These are phyloP conservation scores for Setaria italica DNA, from an alignment of 202 grass and related monocot genomes.

Conservation along the genomic window DNA sequence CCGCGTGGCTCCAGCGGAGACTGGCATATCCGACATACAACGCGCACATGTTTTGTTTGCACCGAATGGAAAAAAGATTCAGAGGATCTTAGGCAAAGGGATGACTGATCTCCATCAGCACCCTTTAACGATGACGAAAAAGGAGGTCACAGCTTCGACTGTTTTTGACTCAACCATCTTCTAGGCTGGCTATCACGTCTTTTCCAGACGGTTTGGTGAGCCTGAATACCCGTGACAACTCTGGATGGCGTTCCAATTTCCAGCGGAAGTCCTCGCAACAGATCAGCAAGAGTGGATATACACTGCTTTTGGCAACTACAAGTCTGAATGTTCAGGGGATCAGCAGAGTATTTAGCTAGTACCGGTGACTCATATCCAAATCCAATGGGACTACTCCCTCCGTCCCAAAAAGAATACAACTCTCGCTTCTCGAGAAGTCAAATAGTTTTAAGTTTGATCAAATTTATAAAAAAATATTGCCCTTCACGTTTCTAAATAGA, in stretches of 20 bases:
- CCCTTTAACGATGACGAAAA: neutral
- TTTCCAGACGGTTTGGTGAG: neutral
- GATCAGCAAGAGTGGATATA: slow-evolving; percentile 14
- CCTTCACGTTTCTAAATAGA: no score
- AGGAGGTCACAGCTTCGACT: neutral
- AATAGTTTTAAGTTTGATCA: no score
- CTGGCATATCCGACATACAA: neutral
- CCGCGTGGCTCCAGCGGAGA: slow-evolving; percentile 34
- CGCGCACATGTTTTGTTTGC: slow-evolving; percentile 38
- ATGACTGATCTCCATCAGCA: neutral
- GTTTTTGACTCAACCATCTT: neutral
- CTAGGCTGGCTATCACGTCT: neutral
- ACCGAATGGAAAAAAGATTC: neutral
- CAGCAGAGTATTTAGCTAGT: neutral
- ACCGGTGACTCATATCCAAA: slow-evolving; percentile 43
- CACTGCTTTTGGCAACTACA: neutral
- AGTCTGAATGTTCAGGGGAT: neutral
- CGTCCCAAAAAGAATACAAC: no score
- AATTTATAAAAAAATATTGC: no score
- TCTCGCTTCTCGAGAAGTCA: no score
- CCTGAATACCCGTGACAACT: neutral
- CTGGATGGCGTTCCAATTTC: neutral
- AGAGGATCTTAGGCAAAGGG: neutral
- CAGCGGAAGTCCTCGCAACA: slow-evolving; percentile 1
- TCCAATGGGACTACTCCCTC: neutral